Conservation (phyloP, 768 basidiomycete species). For the Boletus huronensis region DNA sequence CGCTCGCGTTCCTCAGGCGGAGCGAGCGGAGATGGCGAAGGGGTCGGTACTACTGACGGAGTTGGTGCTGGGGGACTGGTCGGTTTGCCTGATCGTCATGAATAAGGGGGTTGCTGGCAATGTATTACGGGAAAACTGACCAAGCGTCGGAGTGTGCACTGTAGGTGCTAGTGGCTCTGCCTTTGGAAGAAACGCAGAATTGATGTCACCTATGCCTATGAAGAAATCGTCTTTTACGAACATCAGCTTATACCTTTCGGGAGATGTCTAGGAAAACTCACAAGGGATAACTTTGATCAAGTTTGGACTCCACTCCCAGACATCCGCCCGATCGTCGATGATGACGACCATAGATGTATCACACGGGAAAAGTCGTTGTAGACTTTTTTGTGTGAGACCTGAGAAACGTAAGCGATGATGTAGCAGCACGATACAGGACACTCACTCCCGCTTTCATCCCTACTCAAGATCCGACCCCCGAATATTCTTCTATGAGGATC, state of each 20-base stretch:
- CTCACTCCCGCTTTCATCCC: constrained; percentile 97
- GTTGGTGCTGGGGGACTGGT: constrained; percentile 16
- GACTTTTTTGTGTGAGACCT: constrained; percentile 90
- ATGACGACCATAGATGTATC: constrained; percentile 99
- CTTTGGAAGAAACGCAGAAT: constrained; percentile 89
- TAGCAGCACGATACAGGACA: constrained; percentile 9
- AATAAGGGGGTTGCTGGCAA: neutral
- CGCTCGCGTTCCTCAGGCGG: constrained; percentile 41
- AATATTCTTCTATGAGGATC: constrained; percentile 87
- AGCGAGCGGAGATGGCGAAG: constrained; percentile 10
- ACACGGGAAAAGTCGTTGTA: constrained; percentile 91
- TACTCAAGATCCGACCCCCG: constrained; percentile 81
- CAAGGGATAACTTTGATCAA: constrained; percentile 96
- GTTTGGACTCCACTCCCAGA: constrained; percentile 98
- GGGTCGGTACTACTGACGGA: constrained; percentile 6
- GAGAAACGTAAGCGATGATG: constrained; percentile 12
- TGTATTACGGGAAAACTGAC: constrained; percentile 13
- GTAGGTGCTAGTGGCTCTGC: constrained; percentile 43
- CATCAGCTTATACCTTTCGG: neutral
- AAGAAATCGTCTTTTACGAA: constrained; percentile 85
- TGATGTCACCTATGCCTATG: constrained; percentile 97
- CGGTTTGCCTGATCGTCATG: constrained; percentile 21
- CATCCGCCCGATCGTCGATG: constrained; percentile 97
- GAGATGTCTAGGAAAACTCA: constrained; percentile 35
- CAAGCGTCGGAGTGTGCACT: constrained; percentile 20